phyloP scores from a whole-genome alignment of 2,329 filamentous ascomycete species.

The Ophiostoma novo-ulmi region DNA sequence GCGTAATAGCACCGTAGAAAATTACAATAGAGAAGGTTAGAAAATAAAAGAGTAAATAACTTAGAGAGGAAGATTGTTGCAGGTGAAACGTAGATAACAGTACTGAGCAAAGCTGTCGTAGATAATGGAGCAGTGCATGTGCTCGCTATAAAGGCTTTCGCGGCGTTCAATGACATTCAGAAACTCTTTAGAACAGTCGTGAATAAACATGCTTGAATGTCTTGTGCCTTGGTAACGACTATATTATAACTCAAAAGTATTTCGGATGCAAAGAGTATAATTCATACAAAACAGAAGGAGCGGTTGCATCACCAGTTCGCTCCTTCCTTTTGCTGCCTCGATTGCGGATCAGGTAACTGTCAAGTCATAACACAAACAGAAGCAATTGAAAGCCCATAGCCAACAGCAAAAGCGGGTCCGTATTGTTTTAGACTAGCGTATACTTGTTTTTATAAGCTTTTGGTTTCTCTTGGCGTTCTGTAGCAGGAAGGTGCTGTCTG shows the following conservation, averaged over 20 bases:
- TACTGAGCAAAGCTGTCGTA: too few species aligned
- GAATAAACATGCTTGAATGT: too few species aligned
- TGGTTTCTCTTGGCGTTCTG: neutral
- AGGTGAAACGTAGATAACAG: too few species aligned
- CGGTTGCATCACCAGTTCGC: neutral
- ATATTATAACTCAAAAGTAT: too few species aligned
- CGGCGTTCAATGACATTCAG: too few species aligned
- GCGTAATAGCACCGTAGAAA: neutral
- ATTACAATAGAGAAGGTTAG: neutral
- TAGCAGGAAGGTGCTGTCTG: slow-evolving; percentile 10
- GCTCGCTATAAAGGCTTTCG: too few species aligned
- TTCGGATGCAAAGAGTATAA: too few species aligned
- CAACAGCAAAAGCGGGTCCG: neutral
- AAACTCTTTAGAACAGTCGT: too few species aligned
- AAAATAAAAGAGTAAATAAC: neutral
- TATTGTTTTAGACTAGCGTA: neutral
- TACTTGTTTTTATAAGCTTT: neutral
- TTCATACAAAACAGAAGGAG: neutral
- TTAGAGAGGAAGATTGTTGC: neutral
- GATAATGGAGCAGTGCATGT: too few species aligned
- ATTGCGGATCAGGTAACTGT: slow-evolving; percentile 23
- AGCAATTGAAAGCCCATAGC: neutral
- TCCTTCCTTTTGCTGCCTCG: slow-evolving; percentile 2
- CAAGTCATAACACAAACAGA: neutral
- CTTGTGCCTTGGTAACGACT: too few species aligned